Base-by-base conservation (phyloP, 1,284 basidiomycete genomes). In the Marasmius sp. region DNA sequence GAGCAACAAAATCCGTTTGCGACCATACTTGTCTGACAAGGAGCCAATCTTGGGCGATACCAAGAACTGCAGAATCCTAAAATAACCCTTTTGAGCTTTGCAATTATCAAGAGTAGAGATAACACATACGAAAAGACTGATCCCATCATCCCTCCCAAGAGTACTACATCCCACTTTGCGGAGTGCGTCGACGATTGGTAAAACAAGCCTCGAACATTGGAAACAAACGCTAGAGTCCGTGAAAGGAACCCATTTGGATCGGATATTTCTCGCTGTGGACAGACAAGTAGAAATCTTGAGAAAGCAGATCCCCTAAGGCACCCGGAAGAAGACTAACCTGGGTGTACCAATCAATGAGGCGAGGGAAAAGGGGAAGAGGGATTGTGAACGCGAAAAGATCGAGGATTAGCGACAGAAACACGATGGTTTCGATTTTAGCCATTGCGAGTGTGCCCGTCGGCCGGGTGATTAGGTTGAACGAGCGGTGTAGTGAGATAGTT, bases 321-420 rank as follows among this genome's bases (percentile, higher is more conserved):
- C 14, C 34, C 56, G 41, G 38, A 43, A 34, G 41, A 36, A 18
- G 48, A 71, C 85, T 68, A 65, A 90, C 91, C 72, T 85, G 74
- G 7, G 89, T 88, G 71, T 94, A 96, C 93, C 93, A 96, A 77
- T 94, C 91, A 57, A 94, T 91, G 57, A 94, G 81, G 48, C 94
- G 86, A 51, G 94, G 94, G 75, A 96, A 96, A 45, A 96, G 84
- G 38, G 94, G 94, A 37, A 96, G 81, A n/a, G 94, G 94, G 50
- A 96, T 93, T n/a, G 94, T 96, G 74, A 95, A 96, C 12, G 94
- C 93, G 62, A 96, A 91, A 18, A 96, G 85, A 74, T 96, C 94
- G 56, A 96, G 81, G 33, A 96, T 83, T 41, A 96, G 78, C 2
- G 93, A 94, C 61, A 91, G 72, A 71, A 95, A 89, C 55, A 96